Base-by-base conservation (phyloP, 73 alveolate species). In the Breviolum minutum region DNA sequence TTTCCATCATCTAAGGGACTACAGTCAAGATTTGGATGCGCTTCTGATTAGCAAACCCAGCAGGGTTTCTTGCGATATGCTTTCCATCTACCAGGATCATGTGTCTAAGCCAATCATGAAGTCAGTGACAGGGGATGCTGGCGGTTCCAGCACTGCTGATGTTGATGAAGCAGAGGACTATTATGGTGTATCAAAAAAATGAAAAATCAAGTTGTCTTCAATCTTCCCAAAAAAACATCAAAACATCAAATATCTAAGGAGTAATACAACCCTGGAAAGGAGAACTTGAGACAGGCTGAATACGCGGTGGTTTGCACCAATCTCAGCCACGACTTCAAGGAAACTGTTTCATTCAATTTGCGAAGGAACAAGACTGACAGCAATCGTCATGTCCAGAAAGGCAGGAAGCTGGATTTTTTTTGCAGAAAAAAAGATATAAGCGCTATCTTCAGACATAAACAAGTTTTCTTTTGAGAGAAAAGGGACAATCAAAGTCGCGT, bases 21-120 rank as follows among this genome's bases (percentile, higher is more conserved):
- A 85, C 79, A 62, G 63, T 7, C 94, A 85, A 85, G 94, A 85
- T n/a, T 63, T 85, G 94, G 94, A 85, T 12, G 94, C 94, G 19
- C 63, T 61, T 6, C 27, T 85, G 94, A 29, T 63, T 10, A 29
- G 61, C 74, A 85, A 85, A 27, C 76, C 94, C 29, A 22, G 8
- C n/a, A 60, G 70, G 17, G 2, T 85, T 7, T 7, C 63, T 7
- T 63, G 79, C 8, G 94, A 85, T 29, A 61, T 61, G 77, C 61
- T 62, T 8, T 63, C 77, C 63, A 85, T 85, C 61, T 85, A 61
- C 61, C 94, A 85, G 76, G 94, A 85, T n/a, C 63, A 62, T 24
- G 62, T 85, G 27, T 14, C 63, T 14, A 83, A 73, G 20, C 27
- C n/a, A 3, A 81, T 81, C 29, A 32, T 81, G 63, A 32, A 81